A percentile compares a stretch with the other conserved stretches of the same genome.
Conservation (phyloP, 2,329 filamentous ascomycete species). For the Aureobasidium vineae region DNA sequence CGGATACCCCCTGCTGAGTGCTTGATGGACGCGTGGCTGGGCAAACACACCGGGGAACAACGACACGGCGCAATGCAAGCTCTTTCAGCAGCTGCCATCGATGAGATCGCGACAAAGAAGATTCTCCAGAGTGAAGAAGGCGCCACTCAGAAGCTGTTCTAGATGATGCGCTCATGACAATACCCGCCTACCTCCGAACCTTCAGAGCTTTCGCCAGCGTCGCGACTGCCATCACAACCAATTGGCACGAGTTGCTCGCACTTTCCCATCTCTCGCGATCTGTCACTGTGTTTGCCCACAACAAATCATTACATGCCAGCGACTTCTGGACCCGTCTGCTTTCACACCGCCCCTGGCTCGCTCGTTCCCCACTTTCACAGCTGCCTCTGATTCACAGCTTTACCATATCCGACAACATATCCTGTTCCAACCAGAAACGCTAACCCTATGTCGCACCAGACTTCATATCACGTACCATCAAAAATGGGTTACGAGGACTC, state of each 20-base stretch:
- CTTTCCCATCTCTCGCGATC: slow-evolving; percentile 2
- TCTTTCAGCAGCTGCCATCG: not conserved
- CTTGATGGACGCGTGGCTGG: slow-evolving; percentile 22
- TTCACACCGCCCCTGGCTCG: slow-evolving; percentile 15
- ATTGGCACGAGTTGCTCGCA: not conserved
- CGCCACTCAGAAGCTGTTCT: slow-evolving; percentile 4
- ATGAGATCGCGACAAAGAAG: slow-evolving; percentile 14
- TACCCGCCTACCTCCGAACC: slow-evolving; percentile 18
- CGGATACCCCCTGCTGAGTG: slow-evolving; percentile 15
- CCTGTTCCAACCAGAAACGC: slow-evolving; percentile 5
- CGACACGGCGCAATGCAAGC: not conserved
- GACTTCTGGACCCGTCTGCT: not conserved
- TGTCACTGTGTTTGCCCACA: slow-evolving; percentile 7
- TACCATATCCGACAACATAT: slow-evolving; percentile 11
- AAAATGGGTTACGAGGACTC: slow-evolving; percentile 99
- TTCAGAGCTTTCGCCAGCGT: slow-evolving; percentile 14
- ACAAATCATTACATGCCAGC: not conserved
- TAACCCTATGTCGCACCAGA: slow-evolving; percentile 27
- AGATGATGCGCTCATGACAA: slow-evolving; percentile 3
- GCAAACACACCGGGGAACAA: slow-evolving; percentile 15
- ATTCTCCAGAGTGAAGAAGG: not conserved
- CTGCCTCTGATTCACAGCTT: not conserved
- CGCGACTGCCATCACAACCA: slow-evolving; percentile 15
- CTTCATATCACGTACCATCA: slow-evolving; percentile 39
- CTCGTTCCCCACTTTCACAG: not conserved